phyloP scores from a whole-genome alignment of 495 filamentous ascomycete genomes.

The Penicillium malachiteum region DNA sequence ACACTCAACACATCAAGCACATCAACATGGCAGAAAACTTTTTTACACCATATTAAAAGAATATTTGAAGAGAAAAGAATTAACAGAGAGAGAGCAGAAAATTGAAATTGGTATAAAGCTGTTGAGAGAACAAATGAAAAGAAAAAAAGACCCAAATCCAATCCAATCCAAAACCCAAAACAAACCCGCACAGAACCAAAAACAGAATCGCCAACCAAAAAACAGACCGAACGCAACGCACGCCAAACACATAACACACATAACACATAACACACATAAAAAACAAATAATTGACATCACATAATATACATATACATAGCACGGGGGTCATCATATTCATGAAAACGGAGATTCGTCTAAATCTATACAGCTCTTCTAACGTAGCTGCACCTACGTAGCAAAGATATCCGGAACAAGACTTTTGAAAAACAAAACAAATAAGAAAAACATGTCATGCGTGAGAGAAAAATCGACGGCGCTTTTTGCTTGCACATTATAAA shows the following conservation, averaged over 20 bases:
- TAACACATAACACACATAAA: constrained; percentile 30
- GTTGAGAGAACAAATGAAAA: too few relatives aligned
- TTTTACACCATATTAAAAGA: too few relatives aligned
- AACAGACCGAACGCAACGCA: constrained; percentile 11
- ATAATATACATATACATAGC: constrained; percentile 37
- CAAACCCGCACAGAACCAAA: background rate
- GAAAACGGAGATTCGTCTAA: constrained; percentile 45
- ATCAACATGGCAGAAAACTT: too few relatives aligned
- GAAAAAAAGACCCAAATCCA: too few relatives aligned
- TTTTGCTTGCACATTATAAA: constrained; percentile 21
- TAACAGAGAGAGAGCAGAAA: background rate
- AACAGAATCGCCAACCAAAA: background rate
- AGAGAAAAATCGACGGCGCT: constrained; percentile 21
- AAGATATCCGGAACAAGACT: constrained; percentile 40
- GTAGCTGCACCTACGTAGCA: constrained; percentile 33
- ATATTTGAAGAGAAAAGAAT: background rate
- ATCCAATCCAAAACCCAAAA: background rate
- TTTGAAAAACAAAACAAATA: constrained; percentile 34
- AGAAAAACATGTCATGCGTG: constrained; percentile 28
- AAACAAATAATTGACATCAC: constrained; percentile 26
- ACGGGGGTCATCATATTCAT: constrained; percentile 38
- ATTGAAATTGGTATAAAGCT: constrained; percentile 5
- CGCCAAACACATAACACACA: constrained; percentile 24
- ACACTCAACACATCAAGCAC: too few relatives aligned
- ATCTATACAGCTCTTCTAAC: constrained; percentile 39